Evolutionary conservation across 192 early-diverging fungal genomes (phyloP).

Genomic region (Coemansia sp.): DNA sequence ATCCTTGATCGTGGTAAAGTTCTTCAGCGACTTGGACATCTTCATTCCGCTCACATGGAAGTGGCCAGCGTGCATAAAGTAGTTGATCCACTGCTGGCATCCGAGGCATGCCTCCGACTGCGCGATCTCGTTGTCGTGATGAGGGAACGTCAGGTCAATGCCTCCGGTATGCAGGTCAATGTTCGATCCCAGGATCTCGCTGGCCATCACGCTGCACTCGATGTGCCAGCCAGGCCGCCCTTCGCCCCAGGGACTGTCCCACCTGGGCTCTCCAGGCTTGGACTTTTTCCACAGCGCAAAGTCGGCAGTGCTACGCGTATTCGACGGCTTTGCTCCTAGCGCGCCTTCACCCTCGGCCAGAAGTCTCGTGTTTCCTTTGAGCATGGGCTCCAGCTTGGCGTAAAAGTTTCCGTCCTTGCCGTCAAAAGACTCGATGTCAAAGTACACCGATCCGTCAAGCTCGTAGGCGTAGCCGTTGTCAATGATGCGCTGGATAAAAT

Average conservation of each 20-base stretch:
- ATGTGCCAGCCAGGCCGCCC: slow-evolving; percentile 99
- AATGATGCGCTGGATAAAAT: slow-evolving; percentile 89
- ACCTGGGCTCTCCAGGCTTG: slow-evolving; percentile 91
- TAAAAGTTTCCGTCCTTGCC: slow-evolving; percentile 83
- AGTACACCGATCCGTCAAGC: slow-evolving; percentile 80
- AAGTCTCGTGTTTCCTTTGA: slow-evolving; percentile 75
- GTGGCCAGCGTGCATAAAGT: slow-evolving; percentile 97
- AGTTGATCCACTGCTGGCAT: slow-evolving; percentile 96
- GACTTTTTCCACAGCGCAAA: slow-evolving; percentile 97
- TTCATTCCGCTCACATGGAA: slow-evolving; percentile 93
- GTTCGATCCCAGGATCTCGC: slow-evolving; percentile 79
- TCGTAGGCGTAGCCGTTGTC: slow-evolving; percentile 95
- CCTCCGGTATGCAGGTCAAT: slow-evolving; percentile 97
- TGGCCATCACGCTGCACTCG: slow-evolving; percentile 99
- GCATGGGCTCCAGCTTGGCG: slow-evolving; percentile 91
- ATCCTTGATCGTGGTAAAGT: slow-evolving; percentile 94
- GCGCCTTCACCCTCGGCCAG: slow-evolving; percentile 88
- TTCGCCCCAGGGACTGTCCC: slow-evolving; percentile 89
- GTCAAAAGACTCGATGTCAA: slow-evolving; percentile 85
- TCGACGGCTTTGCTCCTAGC: slow-evolving; percentile 63
- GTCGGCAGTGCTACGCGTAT: slow-evolving; percentile 74
- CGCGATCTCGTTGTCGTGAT: slow-evolving; percentile 98
- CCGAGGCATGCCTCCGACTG: slow-evolving; percentile 92
- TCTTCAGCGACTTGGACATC: slow-evolving; percentile 98
- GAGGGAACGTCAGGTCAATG: slow-evolving; percentile 94